Evolutionary conservation across 257 asterid genomes (phyloP).

Genomic region (Agastache rugosa): DNA sequence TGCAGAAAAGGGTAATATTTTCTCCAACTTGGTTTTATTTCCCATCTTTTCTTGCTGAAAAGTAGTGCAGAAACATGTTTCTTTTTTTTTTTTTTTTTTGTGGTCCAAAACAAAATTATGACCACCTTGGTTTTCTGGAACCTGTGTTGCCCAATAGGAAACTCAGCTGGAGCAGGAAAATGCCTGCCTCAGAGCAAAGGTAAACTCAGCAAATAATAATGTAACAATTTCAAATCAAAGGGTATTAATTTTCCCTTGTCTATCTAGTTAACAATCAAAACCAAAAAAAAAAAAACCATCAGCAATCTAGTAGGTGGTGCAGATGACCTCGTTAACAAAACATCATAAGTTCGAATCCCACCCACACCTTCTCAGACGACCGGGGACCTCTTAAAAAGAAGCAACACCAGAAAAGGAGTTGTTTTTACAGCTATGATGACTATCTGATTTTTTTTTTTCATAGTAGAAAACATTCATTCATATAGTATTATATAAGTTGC

Average conservation of each 20-base stretch:
- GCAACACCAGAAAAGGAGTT: not conserved
- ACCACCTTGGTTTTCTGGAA: slow-evolving; percentile 22
- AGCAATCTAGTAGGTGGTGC: not conserved
- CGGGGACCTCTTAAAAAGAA: too few species aligned
- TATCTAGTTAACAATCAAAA: too few species aligned
- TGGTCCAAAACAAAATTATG: slow-evolving; percentile 14
- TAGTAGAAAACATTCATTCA: not conserved
- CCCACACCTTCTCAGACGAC: not conserved
- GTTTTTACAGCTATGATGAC: not conserved
- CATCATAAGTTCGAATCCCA: not conserved
- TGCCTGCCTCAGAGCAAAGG: slow-evolving; percentile 81
- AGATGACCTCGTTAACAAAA: not conserved
- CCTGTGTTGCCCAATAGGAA: slow-evolving; percentile 44
- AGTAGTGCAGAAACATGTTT: not conserved
- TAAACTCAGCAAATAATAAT: slow-evolving; percentile 22
- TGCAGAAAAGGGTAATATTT: slow-evolving; percentile 71
- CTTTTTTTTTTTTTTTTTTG: not conserved
- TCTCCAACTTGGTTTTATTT: slow-evolving; percentile 18
- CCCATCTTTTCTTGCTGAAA: not conserved
- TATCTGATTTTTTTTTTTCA: not conserved
- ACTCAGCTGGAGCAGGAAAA: slow-evolving; percentile 82
- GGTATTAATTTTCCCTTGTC: not conserved
- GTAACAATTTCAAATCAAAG: not conserved
- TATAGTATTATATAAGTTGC: not conserved
- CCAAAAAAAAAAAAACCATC: not conserved